Evolutionary conservation across 257 asterid genomes (phyloP).

Genomic region (Petunia axillaris): DNA sequence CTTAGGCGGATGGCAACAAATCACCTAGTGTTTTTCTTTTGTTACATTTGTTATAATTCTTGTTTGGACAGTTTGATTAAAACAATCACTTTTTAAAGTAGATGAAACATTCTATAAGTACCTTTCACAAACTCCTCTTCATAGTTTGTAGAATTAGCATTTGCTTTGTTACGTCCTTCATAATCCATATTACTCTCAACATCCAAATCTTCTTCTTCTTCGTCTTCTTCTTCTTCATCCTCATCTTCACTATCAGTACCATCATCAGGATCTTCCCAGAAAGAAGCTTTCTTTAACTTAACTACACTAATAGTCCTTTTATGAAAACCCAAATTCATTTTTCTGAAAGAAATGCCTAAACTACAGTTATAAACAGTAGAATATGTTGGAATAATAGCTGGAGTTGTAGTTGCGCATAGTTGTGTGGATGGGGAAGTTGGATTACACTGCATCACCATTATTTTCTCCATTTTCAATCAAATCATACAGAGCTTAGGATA

Average conservation of each 20-base stretch:
- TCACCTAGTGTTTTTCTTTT: background rate
- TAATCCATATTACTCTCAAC: constrained; percentile 78
- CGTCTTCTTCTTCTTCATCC: constrained; percentile 48
- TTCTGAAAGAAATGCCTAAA: background rate
- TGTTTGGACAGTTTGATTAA: background rate
- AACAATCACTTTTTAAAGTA: background rate
- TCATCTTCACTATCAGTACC: constrained; percentile 73
- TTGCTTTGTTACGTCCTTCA: constrained; percentile 34
- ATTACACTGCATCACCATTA: background rate
- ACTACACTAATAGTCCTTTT: background rate
- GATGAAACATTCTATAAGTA: constrained; percentile 21
- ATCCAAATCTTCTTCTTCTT: constrained; percentile 59
- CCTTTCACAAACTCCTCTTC: constrained; percentile 73
- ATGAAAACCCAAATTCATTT: background rate
- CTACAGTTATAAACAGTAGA: background rate
- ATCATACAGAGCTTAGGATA: too few species aligned
- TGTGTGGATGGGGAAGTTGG: background rate
- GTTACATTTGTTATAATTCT: background rate
- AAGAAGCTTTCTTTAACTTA: background rate
- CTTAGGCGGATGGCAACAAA: background rate
- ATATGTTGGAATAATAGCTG: background rate
- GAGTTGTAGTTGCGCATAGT: background rate
- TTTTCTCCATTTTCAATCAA: constrained; percentile 18
- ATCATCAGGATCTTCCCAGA: constrained; percentile 81
- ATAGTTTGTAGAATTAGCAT: constrained; percentile 33